These are phyloP conservation scores for Vaccinium vitisidaea DNA, from an alignment of 148 eudicot species.

Conservation along the genomic window DNA sequence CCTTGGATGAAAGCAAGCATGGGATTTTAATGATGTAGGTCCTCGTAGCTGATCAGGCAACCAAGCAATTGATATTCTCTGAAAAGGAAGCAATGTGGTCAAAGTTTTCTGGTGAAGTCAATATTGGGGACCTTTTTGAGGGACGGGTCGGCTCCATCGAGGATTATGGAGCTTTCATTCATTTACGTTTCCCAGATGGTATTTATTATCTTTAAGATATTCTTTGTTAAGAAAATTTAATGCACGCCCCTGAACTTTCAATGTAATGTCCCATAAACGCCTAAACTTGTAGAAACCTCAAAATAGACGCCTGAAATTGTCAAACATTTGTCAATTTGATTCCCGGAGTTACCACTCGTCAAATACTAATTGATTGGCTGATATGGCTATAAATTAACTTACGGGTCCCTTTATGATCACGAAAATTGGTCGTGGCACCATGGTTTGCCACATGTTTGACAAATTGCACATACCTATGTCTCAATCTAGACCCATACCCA, in stretches of 20 bases:
- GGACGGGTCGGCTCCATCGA: constrained; percentile 74
- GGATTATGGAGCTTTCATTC: constrained; percentile 89
- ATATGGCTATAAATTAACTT: neutral
- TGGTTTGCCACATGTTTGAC: neutral
- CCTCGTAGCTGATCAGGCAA: constrained; percentile 59
- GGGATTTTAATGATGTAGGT: constrained; percentile 40
- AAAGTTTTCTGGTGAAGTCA: constrained; percentile 51
- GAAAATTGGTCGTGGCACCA: neutral
- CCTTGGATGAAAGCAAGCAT: constrained; percentile 1
- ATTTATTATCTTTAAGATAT: constrained; percentile 5
- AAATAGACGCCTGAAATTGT: neutral
- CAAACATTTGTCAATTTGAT: neutral
- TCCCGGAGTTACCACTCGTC: neutral
- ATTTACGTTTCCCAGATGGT: constrained; percentile 87
- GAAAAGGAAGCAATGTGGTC: constrained; percentile 90
- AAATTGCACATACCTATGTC: neutral
- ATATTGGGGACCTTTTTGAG: constrained; percentile 67
- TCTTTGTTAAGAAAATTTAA: neutral
- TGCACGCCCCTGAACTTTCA: neutral
- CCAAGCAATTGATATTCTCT: constrained; percentile 69
- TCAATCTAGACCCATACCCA: neutral
- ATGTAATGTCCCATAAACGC: neutral
- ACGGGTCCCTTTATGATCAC: neutral
- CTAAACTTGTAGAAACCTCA: neutral
- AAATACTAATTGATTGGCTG: neutral